Percentiles rank a stretch among this genome's conserved stretches.
These are phyloP conservation scores for Penicillium sp. DNA, from an alignment of 2,329 filamentous ascomycete species.

Conservation along the genomic window DNA sequence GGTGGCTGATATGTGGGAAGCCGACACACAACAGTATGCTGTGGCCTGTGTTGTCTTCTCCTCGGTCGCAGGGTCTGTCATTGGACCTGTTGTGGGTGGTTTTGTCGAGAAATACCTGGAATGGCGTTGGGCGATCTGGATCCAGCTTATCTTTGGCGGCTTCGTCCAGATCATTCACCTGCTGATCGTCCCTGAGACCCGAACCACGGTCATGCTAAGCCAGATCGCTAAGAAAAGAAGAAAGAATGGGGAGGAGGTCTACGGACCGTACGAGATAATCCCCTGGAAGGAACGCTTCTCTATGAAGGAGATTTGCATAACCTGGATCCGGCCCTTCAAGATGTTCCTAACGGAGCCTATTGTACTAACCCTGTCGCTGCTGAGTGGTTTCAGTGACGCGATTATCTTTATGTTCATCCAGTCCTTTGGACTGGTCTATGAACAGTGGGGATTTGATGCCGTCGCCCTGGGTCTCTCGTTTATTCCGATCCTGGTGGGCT, in stretches of 20 bases:
- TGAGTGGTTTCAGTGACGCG: slow-evolving; percentile 67
- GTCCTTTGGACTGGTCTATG: slow-evolving; percentile 63
- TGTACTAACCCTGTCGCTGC: slow-evolving; percentile 62
- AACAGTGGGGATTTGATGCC: slow-evolving; percentile 61
- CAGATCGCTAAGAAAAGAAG: slow-evolving; percentile 75
- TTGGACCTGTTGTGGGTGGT: slow-evolving; percentile 77
- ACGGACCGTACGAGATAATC: slow-evolving; percentile 72
- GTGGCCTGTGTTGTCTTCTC: slow-evolving; percentile 79
- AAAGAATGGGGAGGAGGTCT: slow-evolving; percentile 66
- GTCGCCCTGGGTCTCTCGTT: slow-evolving; percentile 57
- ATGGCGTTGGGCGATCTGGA: slow-evolving; percentile 84
- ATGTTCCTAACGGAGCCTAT: slow-evolving; percentile 71
- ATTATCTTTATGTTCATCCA: slow-evolving; percentile 71
- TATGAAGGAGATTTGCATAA: slow-evolving; percentile 58
- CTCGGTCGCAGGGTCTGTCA: slow-evolving; percentile 75
- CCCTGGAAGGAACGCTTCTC: slow-evolving; percentile 64
- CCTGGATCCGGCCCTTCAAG: slow-evolving; percentile 65
- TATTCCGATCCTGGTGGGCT: slow-evolving; percentile 62
- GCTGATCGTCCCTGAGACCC: slow-evolving; percentile 75
- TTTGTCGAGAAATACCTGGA: slow-evolving; percentile 69
- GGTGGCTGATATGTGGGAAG: slow-evolving; percentile 75
- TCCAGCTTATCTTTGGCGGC: slow-evolving; percentile 79
- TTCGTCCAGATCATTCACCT: slow-evolving; percentile 70
- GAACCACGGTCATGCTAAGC: slow-evolving; percentile 77
- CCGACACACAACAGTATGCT: slow-evolving; percentile 74